These are phyloP conservation scores for Fusarium sp. DNA, from an alignment of 2,329 filamentous ascomycete genomes.

Conservation along the genomic window DNA sequence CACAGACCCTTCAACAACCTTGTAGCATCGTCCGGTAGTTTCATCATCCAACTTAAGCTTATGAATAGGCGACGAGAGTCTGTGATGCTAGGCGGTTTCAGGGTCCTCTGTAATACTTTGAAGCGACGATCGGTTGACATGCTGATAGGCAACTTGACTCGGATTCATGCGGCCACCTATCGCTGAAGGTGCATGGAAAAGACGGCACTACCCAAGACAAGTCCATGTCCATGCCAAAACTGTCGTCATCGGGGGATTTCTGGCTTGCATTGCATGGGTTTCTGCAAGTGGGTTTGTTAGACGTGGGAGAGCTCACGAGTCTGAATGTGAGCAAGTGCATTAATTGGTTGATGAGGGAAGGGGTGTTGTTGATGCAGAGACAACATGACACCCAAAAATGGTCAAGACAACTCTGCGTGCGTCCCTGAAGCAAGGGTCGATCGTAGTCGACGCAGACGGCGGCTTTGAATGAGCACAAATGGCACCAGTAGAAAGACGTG, in stretches of 20 bases:
- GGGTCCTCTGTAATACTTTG: slow-evolving; percentile 12
- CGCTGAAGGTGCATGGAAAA: slow-evolving; percentile 26
- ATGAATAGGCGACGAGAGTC: slow-evolving; percentile 6
- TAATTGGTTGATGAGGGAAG: slow-evolving; percentile 33
- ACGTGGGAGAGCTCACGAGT: slow-evolving; percentile 32
- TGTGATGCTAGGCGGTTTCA: slow-evolving; percentile 18
- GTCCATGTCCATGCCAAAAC: slow-evolving; percentile 30
- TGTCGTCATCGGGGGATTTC: slow-evolving; percentile 43
- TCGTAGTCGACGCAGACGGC: slow-evolving; percentile 29
- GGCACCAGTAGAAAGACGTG: slow-evolving; percentile 18
- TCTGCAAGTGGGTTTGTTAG: slow-evolving; percentile 32
- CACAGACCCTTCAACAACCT: slow-evolving; percentile 4
- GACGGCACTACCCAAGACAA: slow-evolving; percentile 13
- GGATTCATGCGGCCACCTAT: slow-evolving; percentile 19
- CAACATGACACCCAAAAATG: slow-evolving; percentile 25
- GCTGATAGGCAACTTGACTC: slow-evolving; percentile 23
- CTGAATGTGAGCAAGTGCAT: slow-evolving; percentile 28
- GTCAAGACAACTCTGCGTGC: slow-evolving; percentile 24
- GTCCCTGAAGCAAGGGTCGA: slow-evolving; percentile 35
- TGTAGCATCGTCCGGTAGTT: slow-evolving; percentile 5
- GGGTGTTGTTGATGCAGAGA: slow-evolving; percentile 33
- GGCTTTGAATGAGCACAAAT: slow-evolving; percentile 20
- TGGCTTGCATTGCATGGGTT: slow-evolving; percentile 37
- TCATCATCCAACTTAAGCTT: slow-evolving; percentile 4
- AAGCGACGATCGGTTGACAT: slow-evolving; percentile 18